A percentile compares a stretch with the other conserved stretches of the same genome.
Evolutionary conservation across 2,329 filamentous ascomycete genomes (phyloP).

Genomic region (Aureobasidium lini): DNA sequence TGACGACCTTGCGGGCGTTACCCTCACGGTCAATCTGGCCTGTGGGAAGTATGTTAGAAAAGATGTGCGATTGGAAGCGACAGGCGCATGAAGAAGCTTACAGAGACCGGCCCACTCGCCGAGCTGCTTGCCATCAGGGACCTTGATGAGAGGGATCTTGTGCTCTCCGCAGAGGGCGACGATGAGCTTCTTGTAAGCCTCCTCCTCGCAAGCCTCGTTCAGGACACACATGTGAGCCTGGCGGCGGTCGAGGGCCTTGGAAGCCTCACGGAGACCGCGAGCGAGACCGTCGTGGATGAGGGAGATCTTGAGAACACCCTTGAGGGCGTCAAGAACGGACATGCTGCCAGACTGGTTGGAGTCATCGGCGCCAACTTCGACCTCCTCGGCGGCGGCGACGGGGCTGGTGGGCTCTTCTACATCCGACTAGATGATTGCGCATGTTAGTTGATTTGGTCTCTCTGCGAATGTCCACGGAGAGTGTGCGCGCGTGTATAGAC

Average conservation of each 20-base stretch:
- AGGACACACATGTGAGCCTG: slow-evolving; percentile 99
- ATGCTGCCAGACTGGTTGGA: slow-evolving; percentile 75
- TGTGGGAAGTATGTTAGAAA: slow-evolving; percentile 32
- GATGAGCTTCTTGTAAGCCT: slow-evolving; percentile 99
- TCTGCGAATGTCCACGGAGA: background rate
- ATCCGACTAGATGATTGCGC: slow-evolving; percentile 66
- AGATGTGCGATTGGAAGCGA: slow-evolving; percentile 8
- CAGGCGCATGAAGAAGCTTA: slow-evolving; percentile 49
- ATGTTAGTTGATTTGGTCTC: background rate
- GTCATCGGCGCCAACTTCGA: slow-evolving; percentile 91
- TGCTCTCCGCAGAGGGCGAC: slow-evolving; percentile 98
- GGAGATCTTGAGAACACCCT: slow-evolving; percentile 96
- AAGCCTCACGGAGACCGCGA: slow-evolving; percentile 94
- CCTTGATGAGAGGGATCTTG: slow-evolving; percentile 99
- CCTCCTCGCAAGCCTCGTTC: slow-evolving; percentile 99
- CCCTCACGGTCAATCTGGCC: slow-evolving; percentile 98
- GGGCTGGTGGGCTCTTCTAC: slow-evolving; percentile 98
- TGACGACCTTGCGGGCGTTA: slow-evolving; percentile 99
- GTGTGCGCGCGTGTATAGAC: background rate
- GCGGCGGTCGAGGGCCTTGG: slow-evolving; percentile 96
- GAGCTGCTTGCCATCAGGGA: slow-evolving; percentile 98
- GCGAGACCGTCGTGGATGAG: slow-evolving; percentile 99
- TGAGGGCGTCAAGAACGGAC: slow-evolving; percentile 96
- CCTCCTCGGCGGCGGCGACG: slow-evolving; percentile 70
- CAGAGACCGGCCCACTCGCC: slow-evolving; percentile 99